phyloP scores from a whole-genome alignment of 140 eudicot genomes.

The Cichorium intybus region DNA sequence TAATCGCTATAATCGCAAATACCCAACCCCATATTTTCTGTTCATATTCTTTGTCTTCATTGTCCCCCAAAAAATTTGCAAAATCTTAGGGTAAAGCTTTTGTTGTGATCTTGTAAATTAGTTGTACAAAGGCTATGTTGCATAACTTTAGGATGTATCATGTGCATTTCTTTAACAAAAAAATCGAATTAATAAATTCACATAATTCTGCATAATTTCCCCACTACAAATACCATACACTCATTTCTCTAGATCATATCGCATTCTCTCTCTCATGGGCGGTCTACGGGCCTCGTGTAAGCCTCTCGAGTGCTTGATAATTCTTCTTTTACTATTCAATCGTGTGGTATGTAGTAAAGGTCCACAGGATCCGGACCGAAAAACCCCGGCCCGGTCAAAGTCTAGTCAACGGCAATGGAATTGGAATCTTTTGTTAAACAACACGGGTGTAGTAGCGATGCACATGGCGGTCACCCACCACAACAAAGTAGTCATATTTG shows the following conservation, averaged over 20 bases:
- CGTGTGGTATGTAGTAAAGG: neutral
- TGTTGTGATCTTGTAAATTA: conserved; percentile 29
- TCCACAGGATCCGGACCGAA: neutral
- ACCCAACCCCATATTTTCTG: neutral
- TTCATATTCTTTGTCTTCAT: conserved; percentile 17
- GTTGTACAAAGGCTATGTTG: conserved; percentile 10
- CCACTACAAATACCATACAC: conserved; percentile 20
- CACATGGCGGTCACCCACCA: conserved; percentile 67
- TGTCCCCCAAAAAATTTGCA: conserved; percentile 5
- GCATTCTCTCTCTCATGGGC: conserved; percentile 19
- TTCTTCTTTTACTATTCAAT: conserved; percentile 17
- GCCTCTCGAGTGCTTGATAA: conserved; percentile 17
- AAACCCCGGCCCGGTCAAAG: neutral
- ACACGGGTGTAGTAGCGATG: conserved; percentile 68
- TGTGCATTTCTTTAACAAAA: conserved; percentile 35
- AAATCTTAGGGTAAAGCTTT: conserved; percentile 21
- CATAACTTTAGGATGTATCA: conserved; percentile 24
- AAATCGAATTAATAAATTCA: neutral
- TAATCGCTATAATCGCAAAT: conserved; percentile 8
- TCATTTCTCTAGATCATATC: neutral
- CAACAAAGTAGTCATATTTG: conserved; percentile 58
- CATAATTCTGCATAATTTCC: neutral
- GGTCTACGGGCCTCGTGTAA: conserved; percentile 6
- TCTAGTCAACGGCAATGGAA: conserved; percentile 24
- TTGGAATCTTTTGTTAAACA: conserved; percentile 55